phyloP scores from a whole-genome alignment of 805 yeast genomes.

The Kodamaea kaohsiungensis region DNA sequence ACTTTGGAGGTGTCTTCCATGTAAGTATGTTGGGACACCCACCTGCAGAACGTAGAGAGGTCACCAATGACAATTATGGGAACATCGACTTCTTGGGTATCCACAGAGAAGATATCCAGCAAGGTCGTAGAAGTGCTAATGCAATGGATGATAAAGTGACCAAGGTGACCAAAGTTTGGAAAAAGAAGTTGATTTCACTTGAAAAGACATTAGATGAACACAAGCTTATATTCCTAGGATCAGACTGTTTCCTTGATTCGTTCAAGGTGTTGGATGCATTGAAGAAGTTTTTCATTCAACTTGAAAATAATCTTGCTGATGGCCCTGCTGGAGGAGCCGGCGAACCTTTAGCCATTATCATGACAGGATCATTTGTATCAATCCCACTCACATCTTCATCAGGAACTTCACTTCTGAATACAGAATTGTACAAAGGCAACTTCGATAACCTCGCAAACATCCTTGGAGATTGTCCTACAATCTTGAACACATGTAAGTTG shows the following conservation, averaged over 20 bases:
- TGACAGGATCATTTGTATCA: constrained; percentile 80
- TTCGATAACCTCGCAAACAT: constrained; percentile 76
- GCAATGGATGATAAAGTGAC: constrained; percentile 37
- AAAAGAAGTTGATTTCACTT: constrained; percentile 50
- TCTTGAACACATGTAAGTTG: constrained; percentile 56
- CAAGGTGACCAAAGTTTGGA: constrained; percentile 62
- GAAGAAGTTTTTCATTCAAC: constrained; percentile 54
- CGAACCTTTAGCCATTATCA: constrained; percentile 70
- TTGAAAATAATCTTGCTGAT: constrained; percentile 42
- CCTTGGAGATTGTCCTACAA: constrained; percentile 56
- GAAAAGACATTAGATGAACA: constrained; percentile 61
- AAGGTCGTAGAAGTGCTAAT: not conserved
- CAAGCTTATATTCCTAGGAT: constrained; percentile 70
- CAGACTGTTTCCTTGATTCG: constrained; percentile 69
- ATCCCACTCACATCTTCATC: constrained; percentile 61
- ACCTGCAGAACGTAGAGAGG: constrained; percentile 74
- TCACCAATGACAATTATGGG: constrained; percentile 71
- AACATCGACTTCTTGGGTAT: constrained; percentile 66
- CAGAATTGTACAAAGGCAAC: constrained; percentile 58
- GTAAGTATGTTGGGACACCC: constrained; percentile 84
- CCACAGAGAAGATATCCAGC: constrained; percentile 27
- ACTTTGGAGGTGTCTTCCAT: constrained; percentile 54
- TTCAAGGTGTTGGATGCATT: constrained; percentile 60
- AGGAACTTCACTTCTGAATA: constrained; percentile 48
- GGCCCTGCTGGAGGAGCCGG: constrained; percentile 18